phyloP scores from a whole-genome alignment of 73 alveolate species.

The Breviolum minutum region DNA sequence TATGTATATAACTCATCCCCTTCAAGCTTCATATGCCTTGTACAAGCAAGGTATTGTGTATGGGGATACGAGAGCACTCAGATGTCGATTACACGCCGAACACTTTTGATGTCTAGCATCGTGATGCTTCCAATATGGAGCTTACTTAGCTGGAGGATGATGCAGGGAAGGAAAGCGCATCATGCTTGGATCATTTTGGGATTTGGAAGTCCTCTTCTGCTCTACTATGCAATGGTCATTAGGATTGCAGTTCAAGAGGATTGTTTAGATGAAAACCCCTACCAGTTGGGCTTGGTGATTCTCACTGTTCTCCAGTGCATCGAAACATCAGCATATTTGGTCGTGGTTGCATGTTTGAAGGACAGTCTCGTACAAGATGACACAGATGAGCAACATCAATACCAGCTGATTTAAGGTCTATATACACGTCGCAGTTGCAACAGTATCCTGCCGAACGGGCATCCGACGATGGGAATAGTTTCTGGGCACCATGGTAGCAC shows the following conservation, averaged over 20 bases:
- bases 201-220: slow-evolving; percentile 27
- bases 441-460: no score
- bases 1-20: no score
- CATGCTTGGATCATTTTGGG: slow-evolving; percentile 40
- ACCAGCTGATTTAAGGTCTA: background rate
- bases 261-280: background rate
- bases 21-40: background rate
- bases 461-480: no score
- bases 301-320: slow-evolving; percentile 50
- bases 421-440: no score
- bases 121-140: slow-evolving; percentile 61
- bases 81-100: background rate
- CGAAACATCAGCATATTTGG: slow-evolving; percentile 45
- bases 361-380: slow-evolving; percentile 56
- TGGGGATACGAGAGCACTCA: slow-evolving; percentile 45
- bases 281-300: slow-evolving; percentile 49
- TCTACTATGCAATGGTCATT: background rate
- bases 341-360: slow-evolving; percentile 62
- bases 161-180: slow-evolving; percentile 31
- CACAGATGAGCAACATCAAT: slow-evolving; percentile 16
- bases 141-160: slow-evolving; percentile 41
- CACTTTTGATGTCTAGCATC: slow-evolving; percentile 10
- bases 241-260: slow-evolving; percentile 11
- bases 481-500: no score
- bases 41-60: background rate